These are phyloP conservation scores for Herpotrichia juniperi DNA, from an alignment of 2,329 filamentous ascomycete genomes.

Conservation along the genomic window DNA sequence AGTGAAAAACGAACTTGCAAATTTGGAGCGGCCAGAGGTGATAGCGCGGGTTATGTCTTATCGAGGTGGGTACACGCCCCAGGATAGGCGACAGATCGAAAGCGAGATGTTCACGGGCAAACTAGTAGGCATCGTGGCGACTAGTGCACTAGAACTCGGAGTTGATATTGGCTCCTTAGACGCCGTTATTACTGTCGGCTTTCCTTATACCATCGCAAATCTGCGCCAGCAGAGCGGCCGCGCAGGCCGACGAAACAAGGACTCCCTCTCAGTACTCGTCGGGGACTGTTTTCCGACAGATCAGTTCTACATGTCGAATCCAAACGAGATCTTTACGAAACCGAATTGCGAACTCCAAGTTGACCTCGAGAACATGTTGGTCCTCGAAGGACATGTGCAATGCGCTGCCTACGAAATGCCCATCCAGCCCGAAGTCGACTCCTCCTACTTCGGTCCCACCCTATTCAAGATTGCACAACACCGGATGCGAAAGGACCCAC, in stretches of 20 bases:
- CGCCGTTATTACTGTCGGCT: conserved; percentile 91
- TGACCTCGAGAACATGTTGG: conserved; percentile 88
- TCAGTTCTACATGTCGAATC: conserved; percentile 97
- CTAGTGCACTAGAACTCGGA: conserved; percentile 88
- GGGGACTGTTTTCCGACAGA: conserved; percentile 90
- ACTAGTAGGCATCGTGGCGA: conserved; percentile 90
- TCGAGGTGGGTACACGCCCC: conserved; percentile 89
- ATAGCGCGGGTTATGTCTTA: conserved; percentile 90
- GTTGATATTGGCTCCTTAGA: conserved; percentile 95
- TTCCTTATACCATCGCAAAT: conserved; percentile 95
- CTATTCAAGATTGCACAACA: conserved; percentile 74
- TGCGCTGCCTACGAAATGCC: conserved; percentile 97
- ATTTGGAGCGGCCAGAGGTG: conserved; percentile 75
- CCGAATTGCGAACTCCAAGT: conserved; percentile 89
- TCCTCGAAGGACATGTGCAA: conserved; percentile 92
- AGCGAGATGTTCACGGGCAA: conserved; percentile 97
- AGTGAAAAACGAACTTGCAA: conserved; percentile 76
- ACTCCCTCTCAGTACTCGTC: conserved; percentile 87
- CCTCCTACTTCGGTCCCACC: conserved; percentile 77
- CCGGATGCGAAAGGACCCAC: conserved; percentile 72
- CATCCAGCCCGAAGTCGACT: conserved; percentile 77
- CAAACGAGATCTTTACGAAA: conserved; percentile 89
- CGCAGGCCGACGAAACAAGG: conserved; percentile 89
- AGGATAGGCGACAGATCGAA: conserved; percentile 88
- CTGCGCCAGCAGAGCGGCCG: conserved; percentile 92